Evolutionary conservation across 2,329 filamentous ascomycete species (phyloP).

Genomic region (Colletotrichum ledebouriae): DNA sequence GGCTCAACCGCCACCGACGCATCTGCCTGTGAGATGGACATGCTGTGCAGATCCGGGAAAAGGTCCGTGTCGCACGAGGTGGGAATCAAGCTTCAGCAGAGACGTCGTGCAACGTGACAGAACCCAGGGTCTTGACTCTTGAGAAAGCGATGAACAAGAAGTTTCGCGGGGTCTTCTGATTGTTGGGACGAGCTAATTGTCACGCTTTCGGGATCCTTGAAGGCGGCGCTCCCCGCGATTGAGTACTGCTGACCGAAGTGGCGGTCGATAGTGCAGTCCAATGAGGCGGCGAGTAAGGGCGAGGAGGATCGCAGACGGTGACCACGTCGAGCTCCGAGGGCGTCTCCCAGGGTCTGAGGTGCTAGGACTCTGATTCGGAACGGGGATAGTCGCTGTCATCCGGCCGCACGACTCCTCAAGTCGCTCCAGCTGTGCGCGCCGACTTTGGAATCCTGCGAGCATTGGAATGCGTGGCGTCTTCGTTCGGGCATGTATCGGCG

Average conservation of each 20-base stretch:
- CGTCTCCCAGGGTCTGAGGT: not conserved
- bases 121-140: no score
- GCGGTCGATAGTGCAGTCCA: conserved; percentile 11
- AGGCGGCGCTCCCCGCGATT: conserved; percentile 1
- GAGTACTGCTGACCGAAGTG: conserved; percentile 3
- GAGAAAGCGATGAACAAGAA: no score
- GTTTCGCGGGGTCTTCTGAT: not conserved
- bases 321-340: not conserved
- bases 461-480: not conserved
- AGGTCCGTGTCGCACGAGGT: no score
- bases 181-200: conserved; percentile 15
- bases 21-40: conserved; percentile 3
- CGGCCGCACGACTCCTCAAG: not conserved
- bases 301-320: not conserved
- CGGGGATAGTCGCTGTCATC: not conserved
- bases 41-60: not conserved
- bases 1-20: conserved; percentile 32
- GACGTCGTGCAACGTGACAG: no score
- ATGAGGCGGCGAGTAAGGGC: not conserved
- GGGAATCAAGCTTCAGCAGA: no score
- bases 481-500: not conserved
- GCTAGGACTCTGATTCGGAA: not conserved
- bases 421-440: not conserved
- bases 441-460: not conserved
- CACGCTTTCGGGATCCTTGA: not conserved